A percentile compares a stretch with the other conserved stretches of the same genome.
phyloP scores from a whole-genome alignment of 75 land plant genomes.

The Cunninghamia lanceolata region DNA sequence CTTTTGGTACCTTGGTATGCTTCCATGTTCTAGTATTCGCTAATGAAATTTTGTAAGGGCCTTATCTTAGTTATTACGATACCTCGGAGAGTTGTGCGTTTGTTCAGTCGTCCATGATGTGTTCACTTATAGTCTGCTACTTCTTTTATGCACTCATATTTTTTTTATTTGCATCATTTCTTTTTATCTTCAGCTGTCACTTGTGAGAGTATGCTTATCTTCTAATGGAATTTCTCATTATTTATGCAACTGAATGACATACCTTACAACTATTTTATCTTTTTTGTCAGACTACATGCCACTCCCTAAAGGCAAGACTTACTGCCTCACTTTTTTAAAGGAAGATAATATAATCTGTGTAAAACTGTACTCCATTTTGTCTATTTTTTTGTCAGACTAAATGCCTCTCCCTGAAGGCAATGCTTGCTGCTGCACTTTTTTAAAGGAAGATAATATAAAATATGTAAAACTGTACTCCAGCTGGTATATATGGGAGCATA shows the following conservation, averaged over 20 bases:
- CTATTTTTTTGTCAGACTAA: background rate
- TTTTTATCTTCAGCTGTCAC: background rate
- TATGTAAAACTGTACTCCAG: background rate
- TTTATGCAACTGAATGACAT: background rate
- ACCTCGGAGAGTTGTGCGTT: background rate
- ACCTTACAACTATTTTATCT: background rate
- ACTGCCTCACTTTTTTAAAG: background rate
- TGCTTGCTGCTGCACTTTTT: background rate
- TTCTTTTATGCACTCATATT: background rate
- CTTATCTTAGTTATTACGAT: background rate
- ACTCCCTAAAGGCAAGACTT: too few relatives aligned
- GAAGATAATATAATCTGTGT: background rate
- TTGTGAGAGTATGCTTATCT: background rate
- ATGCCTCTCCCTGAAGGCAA: background rate
- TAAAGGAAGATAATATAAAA: background rate
- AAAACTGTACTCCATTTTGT: background rate
- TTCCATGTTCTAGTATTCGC: background rate
- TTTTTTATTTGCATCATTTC: background rate
- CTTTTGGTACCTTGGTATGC: background rate
- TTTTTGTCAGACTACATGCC: background rate
- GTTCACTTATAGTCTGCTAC: background rate
- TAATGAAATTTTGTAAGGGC: background rate
- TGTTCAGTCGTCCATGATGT: background rate
- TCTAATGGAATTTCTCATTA: background rate
- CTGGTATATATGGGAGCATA: background rate